phyloP scores from a whole-genome alignment of 495 filamentous ascomycete species.

The Podospora didyma region DNA sequence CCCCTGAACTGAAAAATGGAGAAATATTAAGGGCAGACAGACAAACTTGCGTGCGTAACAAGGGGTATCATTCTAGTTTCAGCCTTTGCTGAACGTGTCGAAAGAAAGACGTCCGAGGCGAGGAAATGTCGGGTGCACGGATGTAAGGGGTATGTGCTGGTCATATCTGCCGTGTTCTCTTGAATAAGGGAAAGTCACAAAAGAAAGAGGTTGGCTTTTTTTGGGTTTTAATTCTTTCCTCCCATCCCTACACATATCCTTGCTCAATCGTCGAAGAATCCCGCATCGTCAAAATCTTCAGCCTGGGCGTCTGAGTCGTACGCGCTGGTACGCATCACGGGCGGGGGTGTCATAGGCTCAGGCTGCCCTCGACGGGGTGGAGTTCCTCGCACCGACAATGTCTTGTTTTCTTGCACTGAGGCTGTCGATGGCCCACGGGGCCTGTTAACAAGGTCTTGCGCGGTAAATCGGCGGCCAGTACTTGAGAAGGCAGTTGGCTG shows the following conservation, averaged over 20 bases:
- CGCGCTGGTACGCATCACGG: conserved; percentile 61
- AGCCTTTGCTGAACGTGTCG: conserved; percentile 3
- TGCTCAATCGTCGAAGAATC: conserved; percentile 52
- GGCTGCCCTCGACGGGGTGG: conserved; percentile 28
- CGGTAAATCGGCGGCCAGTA: conserved; percentile 48
- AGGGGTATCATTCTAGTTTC: conserved; percentile 29
- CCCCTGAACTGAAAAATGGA: not conserved
- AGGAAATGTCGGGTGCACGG: not conserved
- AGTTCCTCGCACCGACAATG: conserved; percentile 26
- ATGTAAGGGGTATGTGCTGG: not conserved
- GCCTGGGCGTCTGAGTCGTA: conserved; percentile 70
- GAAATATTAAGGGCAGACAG: not conserved
- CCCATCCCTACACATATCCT: not conserved
- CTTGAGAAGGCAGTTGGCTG: conserved; percentile 50
- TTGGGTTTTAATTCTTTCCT: not conserved
- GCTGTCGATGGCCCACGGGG: conserved; percentile 33
- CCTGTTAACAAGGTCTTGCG: conserved; percentile 44
- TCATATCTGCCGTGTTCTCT: conserved; percentile 17
- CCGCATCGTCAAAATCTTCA: conserved; percentile 52
- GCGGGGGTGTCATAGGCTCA: conserved; percentile 62
- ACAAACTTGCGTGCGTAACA: not conserved
- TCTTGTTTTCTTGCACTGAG: conserved; percentile 31
- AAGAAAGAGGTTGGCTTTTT: conserved; percentile 16
- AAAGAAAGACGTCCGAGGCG: not conserved
- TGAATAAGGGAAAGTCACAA: conserved; percentile 15